Evolutionary conservation across 306 rosid species (phyloP), one percentile per base, ranked within the genome.

Genomic region (Vicia villosa): DNA sequence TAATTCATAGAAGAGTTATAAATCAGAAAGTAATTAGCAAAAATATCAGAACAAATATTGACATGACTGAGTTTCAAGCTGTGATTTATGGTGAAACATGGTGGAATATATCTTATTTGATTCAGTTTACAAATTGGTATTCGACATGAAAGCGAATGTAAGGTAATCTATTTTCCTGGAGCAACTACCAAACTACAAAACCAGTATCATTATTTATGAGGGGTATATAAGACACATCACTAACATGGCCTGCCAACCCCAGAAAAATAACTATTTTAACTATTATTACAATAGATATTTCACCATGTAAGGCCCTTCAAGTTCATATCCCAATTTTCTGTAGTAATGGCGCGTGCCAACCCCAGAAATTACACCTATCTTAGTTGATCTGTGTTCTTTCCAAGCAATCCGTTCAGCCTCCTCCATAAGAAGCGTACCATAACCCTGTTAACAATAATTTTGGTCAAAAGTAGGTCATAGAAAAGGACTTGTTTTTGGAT

Each of bases 231-330:
- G 36, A 61, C 55, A 70, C 52, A 75, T 36, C 34, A 17, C 57
- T 13, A 64, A 56, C 34, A 69, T 22, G 40, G 3, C 55, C 79
- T 56, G 70, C 87, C n/a, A n/a, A n/a, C n/a, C n/a, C n/a, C n/a
- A n/a, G 60, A 8, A 51, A 74, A 66, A 66, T 37, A 40, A 15
- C 50, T 37, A 30, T 54, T 45, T 43, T 58, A 46, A 67, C 37
- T 17, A 43, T 42, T 17, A 19, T 86, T 68, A 81, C 54, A 65
- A 69, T 15, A 94, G 85, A 65, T 70, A 68, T 88, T 94, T 94
- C 51, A 91, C 92, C 99, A 94, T 91, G 91, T 94, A 94, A 70
- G 99, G 99, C 13, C 99, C 97, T 79, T 94, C 96, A 69, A 94
- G 96, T 72, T 94, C 96, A 63, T 94, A 91, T 1, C 99, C 97